Evolutionary conservation across 2,329 filamentous ascomycete genomes (phyloP), one percentile per base, ranked within the genome.

Genomic region (Colletotrichum sp.): DNA sequence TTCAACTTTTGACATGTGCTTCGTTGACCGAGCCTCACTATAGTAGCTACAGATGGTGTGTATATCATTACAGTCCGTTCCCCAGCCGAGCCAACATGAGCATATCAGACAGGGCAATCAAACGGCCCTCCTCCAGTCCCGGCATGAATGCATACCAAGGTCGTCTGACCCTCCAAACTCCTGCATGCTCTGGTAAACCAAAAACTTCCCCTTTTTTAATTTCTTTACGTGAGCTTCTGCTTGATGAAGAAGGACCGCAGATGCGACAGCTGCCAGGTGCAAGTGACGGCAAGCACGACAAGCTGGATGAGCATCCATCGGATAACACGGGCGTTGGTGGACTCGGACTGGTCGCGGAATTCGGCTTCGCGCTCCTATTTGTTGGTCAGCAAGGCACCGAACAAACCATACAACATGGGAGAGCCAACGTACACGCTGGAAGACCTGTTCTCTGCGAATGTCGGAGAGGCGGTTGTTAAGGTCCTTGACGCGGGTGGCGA

Each of bases 161-260:
- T 30, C 59, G 6, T 52, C 39, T 30, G 57, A 36, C 28, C 74
- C 43, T 26, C 60, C 63, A 12, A 52, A 67, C 34, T 67, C 59
- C 60, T 61, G 30, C 34, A 71, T 43, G 59, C 59, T 69, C 59
- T 57, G 39, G 28, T 59, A 66, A 36, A 28, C 39, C 68, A 68
- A 68, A 55, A 39, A 72, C 14, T 39, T 18, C 18, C 43, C 30
- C 60, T 18, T 28, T 68, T 48, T 61, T 34, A 7, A 21, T 21
- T 63, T 39, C 43, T 81, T 86, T 92, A 99, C 76, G 97, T 99
- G 84, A 99, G 93, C 91, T 99, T 99, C 89, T 99, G 96, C 91
- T 99, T 99, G 90, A 99, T 99, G 89, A 99, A 99, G 91, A 99
- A 99, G 63, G 95, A 94, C 80, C 97, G 92, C 81, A 99, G 91